Conservation (phyloP, 495 filamentous ascomycete species). For the Aspergillus panamensis region DNA sequence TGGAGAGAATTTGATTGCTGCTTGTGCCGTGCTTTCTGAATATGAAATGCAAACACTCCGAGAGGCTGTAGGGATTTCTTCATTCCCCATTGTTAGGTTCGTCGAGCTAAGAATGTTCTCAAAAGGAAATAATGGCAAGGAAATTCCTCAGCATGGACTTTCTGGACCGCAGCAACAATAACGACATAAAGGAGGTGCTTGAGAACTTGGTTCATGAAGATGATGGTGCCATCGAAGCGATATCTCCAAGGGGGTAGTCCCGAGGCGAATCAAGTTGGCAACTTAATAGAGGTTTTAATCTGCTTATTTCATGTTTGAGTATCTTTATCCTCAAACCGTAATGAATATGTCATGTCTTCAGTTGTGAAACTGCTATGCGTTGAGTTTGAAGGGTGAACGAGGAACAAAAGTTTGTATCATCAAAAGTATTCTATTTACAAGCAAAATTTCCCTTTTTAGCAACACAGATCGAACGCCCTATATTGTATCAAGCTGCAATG, state of each 20-base stretch:
- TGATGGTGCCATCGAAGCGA: neutral
- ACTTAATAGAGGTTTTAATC: no score
- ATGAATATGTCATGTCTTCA: no score
- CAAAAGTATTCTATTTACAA: constrained; percentile 27
- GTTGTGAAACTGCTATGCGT: no score
- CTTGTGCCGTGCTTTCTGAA: constrained; percentile 60
- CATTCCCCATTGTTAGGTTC: neutral
- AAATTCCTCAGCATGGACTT: constrained; percentile 34
- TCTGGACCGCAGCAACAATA: constrained; percentile 9
- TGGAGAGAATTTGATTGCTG: constrained; percentile 71
- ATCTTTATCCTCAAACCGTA: no score
- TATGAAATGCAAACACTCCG: constrained; percentile 59
- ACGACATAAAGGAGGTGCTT: constrained; percentile 19
- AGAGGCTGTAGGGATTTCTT: constrained; percentile 48
- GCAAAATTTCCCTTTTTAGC: constrained; percentile 23
- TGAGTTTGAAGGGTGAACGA: no score
- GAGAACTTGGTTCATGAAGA: constrained; percentile 22
- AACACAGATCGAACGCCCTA: constrained; percentile 33
- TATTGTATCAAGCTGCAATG: constrained; percentile 25
- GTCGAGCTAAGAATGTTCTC: constrained; percentile 3
- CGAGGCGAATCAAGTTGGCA: no score
- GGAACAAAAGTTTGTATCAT: constrained; percentile 15
- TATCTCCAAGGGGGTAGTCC: neutral
- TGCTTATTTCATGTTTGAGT: no score
- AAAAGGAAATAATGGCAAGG: constrained; percentile 35